Conservation (phyloP, 2,329 filamentous ascomycete species). For the Pseudocercospora pini-densiflorae region DNA sequence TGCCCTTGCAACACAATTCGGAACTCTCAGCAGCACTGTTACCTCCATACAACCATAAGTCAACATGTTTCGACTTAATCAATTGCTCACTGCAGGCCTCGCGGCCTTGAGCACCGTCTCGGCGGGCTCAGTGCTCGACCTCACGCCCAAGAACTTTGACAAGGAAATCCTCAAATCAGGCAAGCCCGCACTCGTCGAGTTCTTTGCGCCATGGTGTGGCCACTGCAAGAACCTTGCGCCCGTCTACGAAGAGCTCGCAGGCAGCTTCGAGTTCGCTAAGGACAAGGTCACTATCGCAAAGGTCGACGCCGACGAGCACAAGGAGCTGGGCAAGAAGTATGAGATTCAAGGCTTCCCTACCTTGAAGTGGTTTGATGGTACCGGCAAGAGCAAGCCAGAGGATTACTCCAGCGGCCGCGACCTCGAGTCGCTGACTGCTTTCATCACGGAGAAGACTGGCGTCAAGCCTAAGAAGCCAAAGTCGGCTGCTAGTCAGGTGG, state of each 20-base stretch:
- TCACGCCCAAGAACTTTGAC: conserved; percentile 91
- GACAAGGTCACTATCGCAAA: conserved; percentile 87
- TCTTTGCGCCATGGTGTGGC: conserved; percentile 98
- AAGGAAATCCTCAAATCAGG: conserved; percentile 84
- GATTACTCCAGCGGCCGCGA: conserved; percentile 90
- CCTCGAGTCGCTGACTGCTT: conserved; percentile 79
- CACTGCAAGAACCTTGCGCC: conserved; percentile 99
- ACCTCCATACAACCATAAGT: conserved; percentile 23
- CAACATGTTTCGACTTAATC: conserved; percentile 51
- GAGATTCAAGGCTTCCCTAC: conserved; percentile 95
- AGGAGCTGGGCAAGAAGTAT: conserved; percentile 80
- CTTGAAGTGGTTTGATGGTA: conserved; percentile 96
- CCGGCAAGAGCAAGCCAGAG: conserved; percentile 74
- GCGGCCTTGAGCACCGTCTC: conserved; percentile 49
- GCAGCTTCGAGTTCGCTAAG: conserved; percentile 72
- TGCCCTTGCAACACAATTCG: background rate
- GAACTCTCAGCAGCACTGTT: background rate
- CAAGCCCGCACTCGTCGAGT: conserved; percentile 95
- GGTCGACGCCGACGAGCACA: conserved; percentile 92
- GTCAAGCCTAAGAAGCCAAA: conserved; percentile 77
- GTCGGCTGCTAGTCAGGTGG: conserved; percentile 73
- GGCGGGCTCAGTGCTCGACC: conserved; percentile 84
- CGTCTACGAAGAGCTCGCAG: conserved; percentile 87
- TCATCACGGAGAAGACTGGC: conserved; percentile 86
- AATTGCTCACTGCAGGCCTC: conserved; percentile 44